phyloP scores from a whole-genome alignment of 345 rosid species.

The Schrenkiella parvula region DNA sequence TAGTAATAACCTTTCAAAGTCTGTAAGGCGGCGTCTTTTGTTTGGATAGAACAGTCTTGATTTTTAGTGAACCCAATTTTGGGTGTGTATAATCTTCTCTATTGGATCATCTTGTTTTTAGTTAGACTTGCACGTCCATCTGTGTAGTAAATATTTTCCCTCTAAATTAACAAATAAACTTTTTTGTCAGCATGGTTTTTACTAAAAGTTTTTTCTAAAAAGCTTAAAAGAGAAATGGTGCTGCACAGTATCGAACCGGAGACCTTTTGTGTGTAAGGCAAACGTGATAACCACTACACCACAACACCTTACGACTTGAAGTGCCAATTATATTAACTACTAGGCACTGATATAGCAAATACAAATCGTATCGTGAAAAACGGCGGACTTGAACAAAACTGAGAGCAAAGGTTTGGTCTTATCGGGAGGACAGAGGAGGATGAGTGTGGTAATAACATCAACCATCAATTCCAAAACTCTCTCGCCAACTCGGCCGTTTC shows the following conservation, averaged over 20 bases:
- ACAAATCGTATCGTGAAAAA: too few species aligned
- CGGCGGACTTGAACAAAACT: neutral
- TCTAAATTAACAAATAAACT: neutral
- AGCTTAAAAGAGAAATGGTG: neutral
- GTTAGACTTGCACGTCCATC: neutral
- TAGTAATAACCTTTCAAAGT: slow-evolving; percentile 44
- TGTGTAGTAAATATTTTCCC: neutral
- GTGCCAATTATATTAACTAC: neutral
- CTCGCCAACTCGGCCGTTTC: slow-evolving; percentile 22
- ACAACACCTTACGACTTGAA: slow-evolving; percentile 6
- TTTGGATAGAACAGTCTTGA: slow-evolving; percentile 34
- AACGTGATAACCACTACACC: slow-evolving; percentile 39
- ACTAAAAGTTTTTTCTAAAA: too few species aligned
- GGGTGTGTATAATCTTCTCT: neutral
- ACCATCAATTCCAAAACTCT: slow-evolving; percentile 27
- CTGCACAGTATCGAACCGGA: slow-evolving; percentile 33
- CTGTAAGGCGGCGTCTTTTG: slow-evolving; percentile 67
- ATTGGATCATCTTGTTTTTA: neutral
- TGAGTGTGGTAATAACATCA: slow-evolving; percentile 32
- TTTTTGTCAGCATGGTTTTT: too few species aligned
- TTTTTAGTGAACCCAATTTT: neutral
- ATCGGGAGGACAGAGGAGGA: neutral
- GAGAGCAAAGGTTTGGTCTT: neutral
- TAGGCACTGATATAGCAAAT: neutral
- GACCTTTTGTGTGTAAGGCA: slow-evolving; percentile 31